Evolutionary conservation across 2,329 filamentous ascomycete genomes (phyloP), one percentile per base, ranked within the genome.

Genomic region (Ophiostoma pallidulum): DNA sequence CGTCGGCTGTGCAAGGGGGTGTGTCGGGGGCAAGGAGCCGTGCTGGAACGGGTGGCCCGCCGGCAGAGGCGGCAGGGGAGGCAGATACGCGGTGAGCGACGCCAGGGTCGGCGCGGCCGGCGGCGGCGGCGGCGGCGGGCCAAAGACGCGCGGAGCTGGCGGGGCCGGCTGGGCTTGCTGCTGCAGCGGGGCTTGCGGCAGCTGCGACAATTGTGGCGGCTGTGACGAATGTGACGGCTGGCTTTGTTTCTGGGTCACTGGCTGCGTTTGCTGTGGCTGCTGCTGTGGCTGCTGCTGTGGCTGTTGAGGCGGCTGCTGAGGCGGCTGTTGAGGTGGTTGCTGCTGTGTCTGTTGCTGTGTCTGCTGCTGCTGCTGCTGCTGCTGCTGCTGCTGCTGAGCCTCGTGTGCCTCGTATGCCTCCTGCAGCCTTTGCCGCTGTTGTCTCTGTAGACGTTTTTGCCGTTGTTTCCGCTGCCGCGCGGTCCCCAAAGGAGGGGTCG

Each of bases 401-500:
- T 45, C 45, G 4, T 51, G 46, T 7, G 47, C 44, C 3, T 49
- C 48, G 28, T 36, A 16, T 2, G 45, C 49, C 8, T 49, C 51
- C 12, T 55, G 51, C 33, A 45, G 42, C 26, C 50, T 53, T 45
- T 51, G 49, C 18, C 54, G 50, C 31, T 54, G 47, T 50, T 53
- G 52, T 4, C 52, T 28, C 45, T 50, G 54, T 43, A 53, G 52
- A 3, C 54, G 54, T 29, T 54, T 55, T 47, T 53, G 52, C 10
- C 54, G 50, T 37, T 55, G 54, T 39, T 54, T 55, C 1, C 54
- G 52, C 38, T 55, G 54, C 3, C 54, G 52, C 1, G 54, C 50
- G 3, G 54, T 55, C 13, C 54, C 54, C 2, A 51, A 45, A 8
- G 52, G 54, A 8, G 45, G 41, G 7, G 26, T 48, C 3, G 47